These are phyloP conservation scores for Entomortierella chlamydospora DNA, from an alignment of 192 early-diverging fungal genomes.

Conservation along the genomic window DNA sequence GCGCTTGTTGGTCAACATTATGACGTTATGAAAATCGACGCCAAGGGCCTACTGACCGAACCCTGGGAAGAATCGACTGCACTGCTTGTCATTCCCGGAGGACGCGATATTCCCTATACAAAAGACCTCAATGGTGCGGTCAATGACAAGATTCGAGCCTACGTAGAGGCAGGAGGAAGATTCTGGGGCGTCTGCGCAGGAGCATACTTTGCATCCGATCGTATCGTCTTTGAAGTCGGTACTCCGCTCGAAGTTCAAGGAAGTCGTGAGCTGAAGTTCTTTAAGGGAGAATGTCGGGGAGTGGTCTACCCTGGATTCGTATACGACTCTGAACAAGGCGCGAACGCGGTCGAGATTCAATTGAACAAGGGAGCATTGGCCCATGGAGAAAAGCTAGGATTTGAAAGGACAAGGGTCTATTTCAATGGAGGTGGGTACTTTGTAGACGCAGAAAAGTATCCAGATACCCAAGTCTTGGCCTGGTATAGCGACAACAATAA, in stretches of 20 bases:
- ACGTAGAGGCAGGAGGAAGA: conserved; percentile 81
- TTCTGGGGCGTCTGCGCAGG: conserved; percentile 89
- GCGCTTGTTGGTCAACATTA: conserved; percentile 73
- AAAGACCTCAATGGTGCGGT: conserved; percentile 72
- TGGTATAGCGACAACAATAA: conserved; percentile 30
- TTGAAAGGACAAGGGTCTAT: conserved; percentile 57
- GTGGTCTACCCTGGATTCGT: conserved; percentile 84
- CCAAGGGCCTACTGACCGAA: conserved; percentile 74
- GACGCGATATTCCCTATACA: conserved; percentile 87
- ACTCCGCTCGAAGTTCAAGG: conserved; percentile 75
- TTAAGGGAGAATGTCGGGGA: conserved; percentile 75
- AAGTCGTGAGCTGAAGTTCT: conserved; percentile 79
- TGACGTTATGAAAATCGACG: conserved; percentile 90
- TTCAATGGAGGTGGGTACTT: conserved; percentile 84
- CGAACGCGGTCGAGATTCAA: conserved; percentile 27
- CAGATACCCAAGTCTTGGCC: conserved; percentile 54
- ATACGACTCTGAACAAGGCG: conserved; percentile 67
- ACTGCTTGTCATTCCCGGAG: conserved; percentile 92
- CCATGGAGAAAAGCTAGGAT: conserved; percentile 1
- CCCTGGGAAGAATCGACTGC: conserved; percentile 92
- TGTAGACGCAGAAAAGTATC: conserved; percentile 54
- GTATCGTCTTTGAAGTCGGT: conserved; percentile 85
- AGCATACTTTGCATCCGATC: conserved; percentile 78
- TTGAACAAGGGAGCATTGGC: conserved; percentile 19
- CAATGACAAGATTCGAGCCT: conserved; percentile 72